A percentile compares a stretch with the other conserved stretches of the same genome.
These are phyloP conservation scores for Graphiopsis chlorocephala DNA, from an alignment of 2,329 filamentous ascomycete genomes.

Conservation along the genomic window DNA sequence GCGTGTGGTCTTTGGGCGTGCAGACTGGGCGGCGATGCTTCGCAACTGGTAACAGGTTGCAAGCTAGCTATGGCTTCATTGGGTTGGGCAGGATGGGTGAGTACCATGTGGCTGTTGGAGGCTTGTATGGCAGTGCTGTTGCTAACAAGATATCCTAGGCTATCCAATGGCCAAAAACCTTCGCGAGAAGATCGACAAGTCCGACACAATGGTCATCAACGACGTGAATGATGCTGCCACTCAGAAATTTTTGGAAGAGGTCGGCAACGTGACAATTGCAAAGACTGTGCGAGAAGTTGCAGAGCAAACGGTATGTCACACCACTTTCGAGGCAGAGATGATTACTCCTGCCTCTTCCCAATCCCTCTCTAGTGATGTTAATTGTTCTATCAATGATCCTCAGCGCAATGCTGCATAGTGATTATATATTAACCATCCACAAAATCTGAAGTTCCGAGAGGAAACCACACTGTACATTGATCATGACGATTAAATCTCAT, in stretches of 20 bases:
- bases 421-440: constrained; percentile 16
- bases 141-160: constrained; percentile 44
- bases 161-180: constrained; percentile 73
- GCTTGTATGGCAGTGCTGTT: neutral
- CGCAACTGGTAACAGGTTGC: constrained; percentile 40
- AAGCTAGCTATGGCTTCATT: constrained; percentile 51
- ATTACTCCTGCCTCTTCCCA: neutral
- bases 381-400: constrained; percentile 16
- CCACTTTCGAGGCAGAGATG: neutral
- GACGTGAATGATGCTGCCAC: constrained; percentile 62
- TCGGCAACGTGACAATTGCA: constrained; percentile 54
- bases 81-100: constrained; percentile 51
- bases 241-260: constrained; percentile 57
- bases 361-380: constrained; percentile 17
- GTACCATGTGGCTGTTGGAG: constrained; percentile 26
- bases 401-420: constrained; percentile 11
- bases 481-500: constrained; percentile 28
- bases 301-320: constrained; percentile 61
- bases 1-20: neutral
- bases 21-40: constrained; percentile 39
- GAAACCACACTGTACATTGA: neutral
- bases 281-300: constrained; percentile 60
- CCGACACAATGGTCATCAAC: constrained; percentile 62
- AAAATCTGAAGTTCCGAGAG: constrained; percentile 12
- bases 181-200: constrained; percentile 60